Evolutionary conservation across 1,284 basidiomycete genomes (phyloP), one percentile per base, ranked within the genome.

Genomic region (Amylostereum areolatum): DNA sequence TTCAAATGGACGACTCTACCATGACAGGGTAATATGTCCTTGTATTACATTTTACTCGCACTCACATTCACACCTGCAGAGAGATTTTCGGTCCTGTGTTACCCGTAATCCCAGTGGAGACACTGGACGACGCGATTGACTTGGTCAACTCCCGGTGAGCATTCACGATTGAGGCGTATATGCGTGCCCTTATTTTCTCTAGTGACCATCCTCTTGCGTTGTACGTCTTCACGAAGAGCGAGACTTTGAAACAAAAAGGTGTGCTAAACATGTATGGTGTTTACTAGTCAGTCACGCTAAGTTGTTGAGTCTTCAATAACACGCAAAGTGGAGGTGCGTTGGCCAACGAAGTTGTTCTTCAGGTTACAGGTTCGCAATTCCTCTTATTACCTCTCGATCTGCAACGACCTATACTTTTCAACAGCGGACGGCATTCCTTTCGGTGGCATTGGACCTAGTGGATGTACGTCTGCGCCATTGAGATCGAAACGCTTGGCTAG

Each of bases 201-300:
- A 85, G 84, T 42, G 87, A 88, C 49, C 81, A 90, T 55, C 88
- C 91, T 2, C 74, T 93, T 5, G 78, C 82, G 0, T 66, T 92
- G 9, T 92, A 93, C 58, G 78, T 89, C 32, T 93, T 92, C 68
- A 74, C 85, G 1, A 65, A 76, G 47, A 77, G 85, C 58, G 57
- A 72, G 1, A 65, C 63, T 25, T 75, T 83, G 59, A 88, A 88
- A 64, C 63, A 72, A 24, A 83, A 84, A 65, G 76, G 85, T 80
- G 54, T 5, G 52, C 37, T 43, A 10, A n/a, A 25, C 37, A 33
- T 24, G n/a, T 25, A 18, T 18, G 1, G n/a, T 7, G 6, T 10
- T 28, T 11, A 5, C 29, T n/a, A 31, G 28, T n/a, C 10, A 27
- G 30, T 32, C 27, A 44, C 25, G 11, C 25, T 12, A 25, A 27